Conservation (phyloP, 1,139 yeast species). For the Sugiyamaella grinbergsii region DNA sequence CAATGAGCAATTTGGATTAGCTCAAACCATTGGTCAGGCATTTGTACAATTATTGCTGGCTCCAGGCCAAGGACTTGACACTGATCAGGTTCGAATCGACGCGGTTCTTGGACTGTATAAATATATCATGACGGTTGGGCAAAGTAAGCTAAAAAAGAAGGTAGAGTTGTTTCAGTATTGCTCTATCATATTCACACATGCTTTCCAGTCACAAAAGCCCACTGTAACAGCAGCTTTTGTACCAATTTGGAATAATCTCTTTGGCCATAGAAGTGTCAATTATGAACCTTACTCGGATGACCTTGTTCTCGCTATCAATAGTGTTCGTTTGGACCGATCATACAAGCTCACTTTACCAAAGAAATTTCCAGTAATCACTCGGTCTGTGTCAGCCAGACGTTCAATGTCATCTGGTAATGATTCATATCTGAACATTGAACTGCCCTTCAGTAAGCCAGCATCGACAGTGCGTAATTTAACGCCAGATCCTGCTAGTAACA, state of each 20-base stretch:
- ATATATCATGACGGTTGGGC: conserved; percentile 7
- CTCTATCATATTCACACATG: conserved; percentile 10
- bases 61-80: conserved; percentile 5
- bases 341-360: conserved; percentile 19
- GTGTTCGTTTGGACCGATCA: conserved; percentile 5
- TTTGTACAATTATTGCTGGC: conserved; percentile 1
- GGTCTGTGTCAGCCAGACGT: conserved; percentile 5
- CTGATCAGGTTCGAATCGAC: not conserved
- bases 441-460: not conserved
- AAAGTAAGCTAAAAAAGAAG: conserved; percentile 2
- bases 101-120: conserved; percentile 1
- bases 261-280: conserved; percentile 13
- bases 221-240: conserved; percentile 9
- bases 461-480: conserved; percentile 4
- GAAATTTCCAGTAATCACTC: conserved; percentile 24
- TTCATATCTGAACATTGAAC: conserved; percentile 5
- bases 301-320: conserved; percentile 23
- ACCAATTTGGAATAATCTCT: conserved; percentile 22
- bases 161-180: conserved; percentile 6
- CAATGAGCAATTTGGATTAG: not conserved
- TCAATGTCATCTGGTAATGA: not conserved
- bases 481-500: conserved; percentile 1
- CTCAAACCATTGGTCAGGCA: not conserved
- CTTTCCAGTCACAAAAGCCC: conserved; percentile 5
- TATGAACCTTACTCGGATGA: conserved; percentile 24